Evolutionary conservation across 2,329 filamentous ascomycete species (phyloP).

Genomic region (Venturia asperata): DNA sequence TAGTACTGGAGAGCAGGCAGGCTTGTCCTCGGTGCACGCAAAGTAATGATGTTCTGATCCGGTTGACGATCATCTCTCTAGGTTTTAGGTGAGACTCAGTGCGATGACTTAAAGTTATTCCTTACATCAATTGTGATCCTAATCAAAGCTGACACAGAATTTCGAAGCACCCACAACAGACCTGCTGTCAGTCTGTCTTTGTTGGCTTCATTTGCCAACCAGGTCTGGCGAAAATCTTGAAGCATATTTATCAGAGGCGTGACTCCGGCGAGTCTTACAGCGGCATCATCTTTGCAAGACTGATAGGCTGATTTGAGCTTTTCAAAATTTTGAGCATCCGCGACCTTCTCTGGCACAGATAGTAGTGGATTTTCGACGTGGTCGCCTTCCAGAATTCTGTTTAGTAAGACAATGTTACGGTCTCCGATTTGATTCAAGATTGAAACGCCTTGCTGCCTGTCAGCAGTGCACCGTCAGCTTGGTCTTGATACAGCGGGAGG

Average conservation of each 20-base stretch:
- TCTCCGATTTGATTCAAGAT: background rate
- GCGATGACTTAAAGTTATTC: background rate
- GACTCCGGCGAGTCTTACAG: background rate
- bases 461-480: background rate
- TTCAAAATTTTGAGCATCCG: background rate
- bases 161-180: background rate
- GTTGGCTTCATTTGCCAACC: background rate
- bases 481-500: background rate
- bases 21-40: background rate
- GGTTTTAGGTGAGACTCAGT: background rate
- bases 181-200: background rate
- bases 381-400: background rate
- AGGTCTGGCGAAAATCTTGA: background rate
- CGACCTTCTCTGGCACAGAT: background rate
- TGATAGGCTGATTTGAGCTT: background rate
- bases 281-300: background rate
- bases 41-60: background rate
- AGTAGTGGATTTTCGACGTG: background rate
- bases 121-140: background rate
- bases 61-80: background rate
- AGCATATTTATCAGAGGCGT: background rate
- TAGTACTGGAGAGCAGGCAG: background rate
- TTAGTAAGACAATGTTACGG: background rate
- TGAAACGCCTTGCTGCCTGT: background rate
- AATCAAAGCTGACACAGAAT: background rate